These are phyloP conservation scores for Venturia aucupariae DNA, from an alignment of 2,329 filamentous ascomycete genomes.

Conservation along the genomic window DNA sequence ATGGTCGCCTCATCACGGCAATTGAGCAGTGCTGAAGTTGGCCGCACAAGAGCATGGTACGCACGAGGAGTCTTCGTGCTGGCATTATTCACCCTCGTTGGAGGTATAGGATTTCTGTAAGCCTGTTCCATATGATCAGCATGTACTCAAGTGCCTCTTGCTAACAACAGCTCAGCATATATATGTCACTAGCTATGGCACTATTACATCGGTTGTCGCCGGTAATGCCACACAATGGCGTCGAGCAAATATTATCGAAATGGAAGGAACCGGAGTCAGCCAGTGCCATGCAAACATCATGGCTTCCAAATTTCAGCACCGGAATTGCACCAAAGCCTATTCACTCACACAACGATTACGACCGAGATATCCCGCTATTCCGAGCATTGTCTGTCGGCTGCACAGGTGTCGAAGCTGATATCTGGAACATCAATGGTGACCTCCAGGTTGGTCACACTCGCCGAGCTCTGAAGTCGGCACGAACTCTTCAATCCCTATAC, in stretches of 20 bases:
- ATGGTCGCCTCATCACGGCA: conserved; percentile 2
- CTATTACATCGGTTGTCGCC: conserved; percentile 21
- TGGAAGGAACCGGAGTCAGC: conserved; percentile 20
- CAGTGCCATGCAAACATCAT: conserved; percentile 21
- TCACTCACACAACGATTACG: conserved; percentile 38
- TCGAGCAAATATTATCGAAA: conserved; percentile 21
- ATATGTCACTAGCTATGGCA: conserved; percentile 20
- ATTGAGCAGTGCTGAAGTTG: not conserved
- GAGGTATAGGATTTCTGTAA: conserved; percentile 1
- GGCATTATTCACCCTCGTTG: not conserved
- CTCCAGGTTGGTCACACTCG: conserved; percentile 25
- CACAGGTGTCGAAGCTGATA: conserved; percentile 25
- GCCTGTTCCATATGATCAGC: not conserved
- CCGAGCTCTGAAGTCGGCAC: conserved; percentile 17
- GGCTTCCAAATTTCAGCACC: conserved; percentile 30
- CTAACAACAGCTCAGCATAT: conserved; percentile 18
- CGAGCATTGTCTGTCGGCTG: conserved; percentile 32
- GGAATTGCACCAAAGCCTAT: conserved; percentile 28
- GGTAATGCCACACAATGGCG: conserved; percentile 19
- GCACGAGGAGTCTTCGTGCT: conserved; percentile 3
- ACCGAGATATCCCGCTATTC: conserved; percentile 31
- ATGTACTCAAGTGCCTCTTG: not conserved
- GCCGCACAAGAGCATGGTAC: conserved; percentile 2
- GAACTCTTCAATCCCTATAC: conserved; percentile 24
- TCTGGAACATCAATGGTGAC: conserved; percentile 21